A percentile compares a stretch with the other conserved stretches of the same genome.
Conservation (phyloP, 257 asterid species). For the Handroanthus guayacan region DNA sequence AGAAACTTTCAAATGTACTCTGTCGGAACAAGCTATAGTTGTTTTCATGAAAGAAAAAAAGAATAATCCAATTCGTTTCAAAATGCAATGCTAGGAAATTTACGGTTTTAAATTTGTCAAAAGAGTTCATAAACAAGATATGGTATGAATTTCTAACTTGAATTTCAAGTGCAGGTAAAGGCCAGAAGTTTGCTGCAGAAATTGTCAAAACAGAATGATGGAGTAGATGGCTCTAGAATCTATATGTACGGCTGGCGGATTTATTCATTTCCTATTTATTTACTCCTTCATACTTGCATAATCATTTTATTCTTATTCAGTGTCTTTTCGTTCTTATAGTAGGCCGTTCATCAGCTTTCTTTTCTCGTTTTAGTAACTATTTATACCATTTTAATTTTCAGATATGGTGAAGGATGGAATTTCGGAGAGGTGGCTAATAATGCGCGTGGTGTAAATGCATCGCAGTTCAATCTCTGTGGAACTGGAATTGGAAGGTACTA, state of each 20-base stretch:
- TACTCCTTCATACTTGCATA: neutral
- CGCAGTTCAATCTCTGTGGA: conserved; percentile 81
- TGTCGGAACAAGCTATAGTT: neutral
- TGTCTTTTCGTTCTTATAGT: conserved; percentile 4
- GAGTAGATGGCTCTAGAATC: conserved; percentile 85
- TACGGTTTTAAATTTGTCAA: neutral
- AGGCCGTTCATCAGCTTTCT: neutral
- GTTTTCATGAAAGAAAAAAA: neutral
- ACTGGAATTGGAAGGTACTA: conserved; percentile 93
- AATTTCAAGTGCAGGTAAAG: conserved; percentile 67
- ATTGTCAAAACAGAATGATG: conserved; percentile 63
- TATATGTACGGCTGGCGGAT: conserved; percentile 63
- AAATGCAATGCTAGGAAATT: neutral
- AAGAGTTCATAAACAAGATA: neutral
- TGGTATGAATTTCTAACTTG: conserved; percentile 17
- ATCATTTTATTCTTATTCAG: neutral
- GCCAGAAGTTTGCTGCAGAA: conserved; percentile 71
- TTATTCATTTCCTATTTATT: conserved; percentile 25
- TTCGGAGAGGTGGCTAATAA: conserved; percentile 94
- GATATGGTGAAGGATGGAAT: conserved; percentile 99
- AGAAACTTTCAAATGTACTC: conserved; percentile 1
- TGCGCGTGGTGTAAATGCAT: conserved; percentile 91
- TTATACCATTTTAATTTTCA: conserved; percentile 40
- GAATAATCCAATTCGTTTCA: neutral
- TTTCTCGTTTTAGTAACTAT: neutral